These are phyloP conservation scores for Cryptosporidium parvum DNA, from an alignment of 169 alveolate species.

Conservation along the genomic window DNA sequence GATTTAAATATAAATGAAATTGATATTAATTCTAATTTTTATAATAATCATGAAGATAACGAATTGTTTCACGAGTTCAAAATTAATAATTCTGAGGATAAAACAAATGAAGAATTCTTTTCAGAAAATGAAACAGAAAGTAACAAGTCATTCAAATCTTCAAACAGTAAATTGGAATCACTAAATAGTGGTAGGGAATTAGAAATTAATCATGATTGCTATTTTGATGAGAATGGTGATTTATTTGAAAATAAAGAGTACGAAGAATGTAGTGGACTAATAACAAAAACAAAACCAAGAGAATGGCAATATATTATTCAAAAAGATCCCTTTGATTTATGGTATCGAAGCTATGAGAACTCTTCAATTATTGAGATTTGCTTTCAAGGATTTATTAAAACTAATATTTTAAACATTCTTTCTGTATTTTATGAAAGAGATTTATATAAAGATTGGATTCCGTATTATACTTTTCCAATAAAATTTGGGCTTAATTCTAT, in stretches of 20 bases:
- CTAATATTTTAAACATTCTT: slow-evolving; percentile 51
- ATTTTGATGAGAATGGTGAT: slow-evolving; percentile 36
- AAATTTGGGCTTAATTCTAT: slow-evolving; percentile 59
- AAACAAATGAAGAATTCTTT: slow-evolving; percentile 1
- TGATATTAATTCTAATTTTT: slow-evolving; percentile 20
- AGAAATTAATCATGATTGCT: slow-evolving; percentile 3
- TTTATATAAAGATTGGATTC: slow-evolving; percentile 67
- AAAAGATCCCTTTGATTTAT: slow-evolving; percentile 49
- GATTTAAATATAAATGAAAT: slow-evolving; percentile 18
- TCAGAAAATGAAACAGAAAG: slow-evolving; percentile 7
- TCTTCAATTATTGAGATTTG: slow-evolving; percentile 65
- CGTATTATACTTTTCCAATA: slow-evolving; percentile 47
- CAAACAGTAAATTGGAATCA: slow-evolving; percentile 16
- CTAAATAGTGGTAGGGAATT: slow-evolving; percentile 1
- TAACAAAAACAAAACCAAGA: slow-evolving; percentile 33
- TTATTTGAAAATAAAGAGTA: neutral
- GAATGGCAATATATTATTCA: slow-evolving; percentile 30
- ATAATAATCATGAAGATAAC: neutral
- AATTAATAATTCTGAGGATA: neutral
- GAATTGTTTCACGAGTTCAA: neutral
- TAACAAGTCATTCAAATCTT: slow-evolving; percentile 18
- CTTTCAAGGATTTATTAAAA: slow-evolving; percentile 55
- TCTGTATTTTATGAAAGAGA: slow-evolving; percentile 75
- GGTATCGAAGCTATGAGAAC: slow-evolving; percentile 56
- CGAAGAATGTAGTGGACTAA: slow-evolving; percentile 42